phyloP scores from a whole-genome alignment of 495 filamentous ascomycete species.

The Parmelia sp. region DNA sequence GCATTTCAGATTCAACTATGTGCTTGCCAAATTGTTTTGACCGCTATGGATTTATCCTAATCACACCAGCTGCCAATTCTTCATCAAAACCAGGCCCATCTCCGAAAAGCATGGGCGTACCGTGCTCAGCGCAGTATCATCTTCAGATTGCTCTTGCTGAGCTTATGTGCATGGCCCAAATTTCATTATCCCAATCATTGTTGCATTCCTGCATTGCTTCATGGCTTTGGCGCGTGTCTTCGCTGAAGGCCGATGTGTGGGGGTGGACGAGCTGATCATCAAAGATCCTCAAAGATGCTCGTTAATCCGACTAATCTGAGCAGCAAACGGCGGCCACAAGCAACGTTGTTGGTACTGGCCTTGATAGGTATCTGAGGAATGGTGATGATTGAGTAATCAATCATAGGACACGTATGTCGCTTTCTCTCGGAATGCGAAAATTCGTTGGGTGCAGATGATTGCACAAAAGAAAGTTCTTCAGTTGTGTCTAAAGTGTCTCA shows the following conservation, averaged over 20 bases:
- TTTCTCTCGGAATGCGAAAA: neutral
- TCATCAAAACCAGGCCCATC: neutral
- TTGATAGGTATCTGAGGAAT: neutral
- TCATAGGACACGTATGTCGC: neutral
- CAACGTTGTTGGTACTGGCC: neutral
- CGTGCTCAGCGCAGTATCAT: neutral
- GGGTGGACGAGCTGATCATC: neutral
- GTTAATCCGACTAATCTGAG: too few relatives aligned
- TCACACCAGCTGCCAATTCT: neutral
- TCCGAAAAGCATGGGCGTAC: neutral
- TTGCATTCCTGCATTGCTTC: neutral
- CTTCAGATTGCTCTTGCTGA: neutral
- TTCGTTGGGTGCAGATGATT: neutral
- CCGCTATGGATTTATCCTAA: neutral
- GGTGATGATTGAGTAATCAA: neutral
- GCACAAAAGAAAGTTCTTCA: neutral
- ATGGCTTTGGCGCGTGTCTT: neutral
- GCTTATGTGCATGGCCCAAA: neutral
- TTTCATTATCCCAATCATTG: neutral
- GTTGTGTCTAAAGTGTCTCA: slow-evolving; percentile 36
- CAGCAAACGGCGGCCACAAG: neutral
- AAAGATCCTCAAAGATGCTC: too few relatives aligned
- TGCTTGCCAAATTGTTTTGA: neutral
- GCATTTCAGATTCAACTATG: neutral
- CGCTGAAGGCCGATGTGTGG: neutral